These are phyloP conservation scores for Talaromyces trachyspermus DNA, from an alignment of 495 filamentous ascomycete genomes.

Conservation along the genomic window DNA sequence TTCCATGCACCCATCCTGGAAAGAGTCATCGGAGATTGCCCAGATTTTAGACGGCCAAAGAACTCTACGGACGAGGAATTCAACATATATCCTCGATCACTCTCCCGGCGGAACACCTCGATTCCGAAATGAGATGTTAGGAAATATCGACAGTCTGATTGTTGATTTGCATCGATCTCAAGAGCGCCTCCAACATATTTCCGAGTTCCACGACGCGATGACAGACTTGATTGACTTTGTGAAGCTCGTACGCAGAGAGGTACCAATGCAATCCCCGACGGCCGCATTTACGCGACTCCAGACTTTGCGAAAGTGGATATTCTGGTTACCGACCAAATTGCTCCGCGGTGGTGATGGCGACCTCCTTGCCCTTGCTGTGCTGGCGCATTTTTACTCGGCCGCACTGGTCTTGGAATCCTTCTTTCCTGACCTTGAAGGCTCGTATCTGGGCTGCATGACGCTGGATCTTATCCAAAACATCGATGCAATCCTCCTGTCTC, in stretches of 20 bases:
- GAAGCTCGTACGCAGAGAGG: slow-evolving; percentile 66
- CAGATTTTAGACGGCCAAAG: slow-evolving; percentile 68
- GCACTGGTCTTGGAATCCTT: slow-evolving; percentile 82
- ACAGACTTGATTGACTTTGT: slow-evolving; percentile 76
- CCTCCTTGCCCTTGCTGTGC: slow-evolving; percentile 43
- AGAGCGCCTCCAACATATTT: slow-evolving; percentile 60
- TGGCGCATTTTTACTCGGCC: slow-evolving; percentile 87
- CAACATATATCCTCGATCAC: slow-evolving; percentile 10
- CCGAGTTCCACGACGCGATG: slow-evolving; percentile 66
- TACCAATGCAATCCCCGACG: slow-evolving; percentile 63
- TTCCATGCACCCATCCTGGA: slow-evolving; percentile 83
- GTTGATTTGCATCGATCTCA: slow-evolving; percentile 58
- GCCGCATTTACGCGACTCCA: slow-evolving; percentile 85
- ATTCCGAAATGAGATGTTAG: slow-evolving; percentile 53
- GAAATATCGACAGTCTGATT: slow-evolving; percentile 51
- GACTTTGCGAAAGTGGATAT: slow-evolving; percentile 81
- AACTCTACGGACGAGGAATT: slow-evolving; percentile 35
- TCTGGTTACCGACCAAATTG: slow-evolving; percentile 83
- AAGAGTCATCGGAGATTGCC: slow-evolving; percentile 75
- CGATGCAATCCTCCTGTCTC: slow-evolving; percentile 42
- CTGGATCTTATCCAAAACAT: slow-evolving; percentile 73
- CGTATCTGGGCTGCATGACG: slow-evolving; percentile 74
- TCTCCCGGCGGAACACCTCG: slow-evolving; percentile 41
- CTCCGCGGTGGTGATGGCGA: slow-evolving; percentile 44
- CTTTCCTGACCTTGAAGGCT: slow-evolving; percentile 82